Evolutionary conservation across 768 basidiomycete genomes (phyloP).

Genomic region (Stropharia rugosoannulata): DNA sequence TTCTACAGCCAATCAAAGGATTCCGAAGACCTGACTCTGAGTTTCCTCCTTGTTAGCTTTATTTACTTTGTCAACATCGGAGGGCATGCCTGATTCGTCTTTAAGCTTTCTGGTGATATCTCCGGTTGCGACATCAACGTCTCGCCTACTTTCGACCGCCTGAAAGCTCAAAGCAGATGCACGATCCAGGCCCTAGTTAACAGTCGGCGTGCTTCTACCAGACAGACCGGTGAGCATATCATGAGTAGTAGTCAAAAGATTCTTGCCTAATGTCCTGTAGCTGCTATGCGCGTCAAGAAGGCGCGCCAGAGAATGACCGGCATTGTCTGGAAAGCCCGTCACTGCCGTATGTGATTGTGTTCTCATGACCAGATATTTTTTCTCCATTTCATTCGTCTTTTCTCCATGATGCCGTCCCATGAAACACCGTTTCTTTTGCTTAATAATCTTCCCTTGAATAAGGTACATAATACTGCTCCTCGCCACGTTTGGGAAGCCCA

Average conservation of each 20-base stretch:
- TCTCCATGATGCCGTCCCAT: no score
- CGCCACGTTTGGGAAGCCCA: no score
- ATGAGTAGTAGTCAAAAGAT: neutral
- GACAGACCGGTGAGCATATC: slow-evolving; percentile 3
- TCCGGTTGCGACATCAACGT: slow-evolving; percentile 1
- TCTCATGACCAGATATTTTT: neutral
- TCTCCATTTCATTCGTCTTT: neutral
- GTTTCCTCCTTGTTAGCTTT: neutral
- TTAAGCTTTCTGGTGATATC: slow-evolving; percentile 1
- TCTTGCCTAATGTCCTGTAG: neutral
- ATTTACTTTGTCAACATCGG: neutral
- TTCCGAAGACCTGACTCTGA: neutral
- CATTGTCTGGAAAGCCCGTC: neutral
- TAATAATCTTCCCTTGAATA: no score
- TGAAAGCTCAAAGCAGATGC: slow-evolving; percentile 12
- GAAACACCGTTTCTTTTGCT: no score
- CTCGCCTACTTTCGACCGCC: slow-evolving; percentile 9
- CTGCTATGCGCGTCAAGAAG: slow-evolving; percentile 1
- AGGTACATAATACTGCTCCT: no score
- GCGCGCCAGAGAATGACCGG: slow-evolving; percentile 1
- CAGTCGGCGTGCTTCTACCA: slow-evolving; percentile 8
- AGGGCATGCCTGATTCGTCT: no score
- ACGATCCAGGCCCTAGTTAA: slow-evolving; percentile 7
- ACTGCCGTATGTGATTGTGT: neutral
- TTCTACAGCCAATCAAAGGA: neutral